phyloP scores from a whole-genome alignment of 495 filamentous ascomycete species.

The Stereocaulon alpinum region DNA sequence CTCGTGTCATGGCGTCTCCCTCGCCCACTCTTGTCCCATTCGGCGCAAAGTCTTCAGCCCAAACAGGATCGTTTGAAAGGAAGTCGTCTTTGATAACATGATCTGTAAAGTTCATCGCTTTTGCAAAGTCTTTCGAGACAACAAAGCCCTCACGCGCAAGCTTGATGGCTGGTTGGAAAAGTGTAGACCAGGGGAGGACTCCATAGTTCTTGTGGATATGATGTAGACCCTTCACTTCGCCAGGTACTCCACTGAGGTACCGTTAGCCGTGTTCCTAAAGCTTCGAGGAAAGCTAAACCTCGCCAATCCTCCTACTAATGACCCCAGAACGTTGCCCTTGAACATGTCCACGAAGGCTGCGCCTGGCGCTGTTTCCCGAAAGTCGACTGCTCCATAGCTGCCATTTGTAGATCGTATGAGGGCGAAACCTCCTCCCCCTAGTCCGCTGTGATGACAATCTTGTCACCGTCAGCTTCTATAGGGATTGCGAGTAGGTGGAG shows the following conservation, averaged over 20 bases:
- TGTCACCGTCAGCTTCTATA: conserved; percentile 17
- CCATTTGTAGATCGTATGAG: conserved; percentile 46
- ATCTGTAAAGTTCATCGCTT: conserved; percentile 48
- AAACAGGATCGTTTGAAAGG: conserved; percentile 57
- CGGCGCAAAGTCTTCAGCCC: conserved; percentile 81
- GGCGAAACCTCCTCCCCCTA: conserved; percentile 80
- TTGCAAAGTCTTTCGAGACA: conserved; percentile 55
- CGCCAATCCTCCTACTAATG: conserved; percentile 51
- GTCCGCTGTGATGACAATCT: conserved; percentile 60
- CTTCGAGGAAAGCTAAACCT: conserved; percentile 29
- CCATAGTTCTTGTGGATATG: conserved; percentile 66
- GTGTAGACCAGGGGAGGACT: conserved; percentile 49
- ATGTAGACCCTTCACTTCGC: conserved; percentile 71
- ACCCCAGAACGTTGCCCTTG: conserved; percentile 40
- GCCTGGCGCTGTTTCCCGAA: conserved; percentile 73
- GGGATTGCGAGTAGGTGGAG: neutral
- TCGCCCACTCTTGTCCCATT: conserved; percentile 57
- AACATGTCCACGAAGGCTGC: conserved; percentile 74
- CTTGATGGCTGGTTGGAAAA: conserved; percentile 59
- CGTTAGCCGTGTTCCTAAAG: neutral
- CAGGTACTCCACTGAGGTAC: conserved; percentile 56
- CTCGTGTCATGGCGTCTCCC: conserved; percentile 66
- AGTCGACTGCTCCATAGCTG: conserved; percentile 62
- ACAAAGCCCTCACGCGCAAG: conserved; percentile 66
- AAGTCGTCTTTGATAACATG: conserved; percentile 41